Conservation (phyloP, 805 yeast species). For the Blastobotrys attinorum region DNA sequence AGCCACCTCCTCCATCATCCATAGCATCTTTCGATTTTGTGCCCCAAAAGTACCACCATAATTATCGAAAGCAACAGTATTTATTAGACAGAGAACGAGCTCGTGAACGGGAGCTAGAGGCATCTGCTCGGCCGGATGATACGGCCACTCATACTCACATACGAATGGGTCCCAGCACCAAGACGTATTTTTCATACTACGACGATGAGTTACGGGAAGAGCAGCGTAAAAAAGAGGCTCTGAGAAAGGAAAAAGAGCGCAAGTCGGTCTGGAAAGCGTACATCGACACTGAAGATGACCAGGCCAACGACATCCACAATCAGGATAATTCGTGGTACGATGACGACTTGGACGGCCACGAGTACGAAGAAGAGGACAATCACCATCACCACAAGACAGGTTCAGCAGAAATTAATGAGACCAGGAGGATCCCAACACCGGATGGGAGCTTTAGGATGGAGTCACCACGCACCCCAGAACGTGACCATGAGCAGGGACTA, state of each 20-base stretch:
- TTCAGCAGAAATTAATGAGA: no score
- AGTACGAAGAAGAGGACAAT: neutral
- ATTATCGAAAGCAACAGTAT: neutral
- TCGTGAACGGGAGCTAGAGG: neutral
- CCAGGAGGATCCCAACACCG: no score
- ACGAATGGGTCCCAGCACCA: neutral
- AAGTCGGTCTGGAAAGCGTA: slow-evolving; percentile 11
- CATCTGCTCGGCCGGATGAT: neutral
- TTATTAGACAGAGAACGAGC: neutral
- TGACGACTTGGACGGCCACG: neutral
- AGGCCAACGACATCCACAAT: slow-evolving; percentile 9
- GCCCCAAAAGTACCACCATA: neutral
- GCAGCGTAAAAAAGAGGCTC: slow-evolving; percentile 3
- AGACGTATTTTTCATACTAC: slow-evolving; percentile 3
- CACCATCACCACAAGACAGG: neutral
- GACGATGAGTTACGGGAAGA: slow-evolving; percentile 4
- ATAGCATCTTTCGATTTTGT: neutral
- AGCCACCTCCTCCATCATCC: neutral
- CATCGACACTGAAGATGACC: slow-evolving; percentile 13
- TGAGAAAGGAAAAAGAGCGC: slow-evolving; percentile 6
- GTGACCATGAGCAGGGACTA: no score
- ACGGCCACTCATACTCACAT: no score
- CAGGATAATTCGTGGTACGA: neutral
- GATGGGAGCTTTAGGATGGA: no score
- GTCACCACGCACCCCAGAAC: no score